Evolutionary conservation across 2,329 filamentous ascomycete species (phyloP).

Genomic region (Colletotrichum sp.): DNA sequence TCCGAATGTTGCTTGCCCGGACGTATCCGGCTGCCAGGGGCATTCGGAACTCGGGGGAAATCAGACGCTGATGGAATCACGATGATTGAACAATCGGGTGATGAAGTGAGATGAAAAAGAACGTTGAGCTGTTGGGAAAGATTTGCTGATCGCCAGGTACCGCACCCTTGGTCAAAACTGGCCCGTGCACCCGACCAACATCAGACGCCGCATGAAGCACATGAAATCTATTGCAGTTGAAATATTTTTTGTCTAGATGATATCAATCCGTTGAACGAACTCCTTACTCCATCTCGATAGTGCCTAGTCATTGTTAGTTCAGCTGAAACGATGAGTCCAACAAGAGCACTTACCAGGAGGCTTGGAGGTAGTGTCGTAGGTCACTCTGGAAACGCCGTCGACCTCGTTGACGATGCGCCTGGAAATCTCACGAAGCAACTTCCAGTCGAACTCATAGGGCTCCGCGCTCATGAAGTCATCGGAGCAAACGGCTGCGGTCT

Average conservation of each 20-base stretch:
- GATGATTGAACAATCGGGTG: not conserved
- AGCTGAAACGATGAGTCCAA: not conserved
- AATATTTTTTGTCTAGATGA: not conserved
- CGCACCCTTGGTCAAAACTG: not conserved
- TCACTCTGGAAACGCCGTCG: constrained; percentile 72
- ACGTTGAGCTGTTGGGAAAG: not conserved
- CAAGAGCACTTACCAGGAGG: constrained; percentile 4
- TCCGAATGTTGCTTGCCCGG: not conserved
- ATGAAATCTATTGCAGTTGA: not conserved
- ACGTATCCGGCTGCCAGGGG: not conserved
- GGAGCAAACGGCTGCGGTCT: constrained; percentile 37
- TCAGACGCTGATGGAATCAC: not conserved
- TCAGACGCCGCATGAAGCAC: not conserved
- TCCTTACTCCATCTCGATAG: not conserved
- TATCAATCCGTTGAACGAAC: not conserved
- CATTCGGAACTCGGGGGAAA: not conserved
- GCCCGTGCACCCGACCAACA: not conserved
- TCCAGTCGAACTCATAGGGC: constrained; percentile 68
- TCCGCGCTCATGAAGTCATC: constrained; percentile 54
- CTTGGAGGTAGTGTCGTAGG: constrained; percentile 48
- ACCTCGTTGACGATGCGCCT: constrained; percentile 72
- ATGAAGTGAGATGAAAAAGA: not conserved
- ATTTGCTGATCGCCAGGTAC: not conserved
- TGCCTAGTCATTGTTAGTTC: not conserved
- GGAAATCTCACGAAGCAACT: constrained; percentile 66